These are phyloP conservation scores for Pterocarpus macrocarpus DNA, from an alignment of 306 rosid species.

Conservation along the genomic window DNA sequence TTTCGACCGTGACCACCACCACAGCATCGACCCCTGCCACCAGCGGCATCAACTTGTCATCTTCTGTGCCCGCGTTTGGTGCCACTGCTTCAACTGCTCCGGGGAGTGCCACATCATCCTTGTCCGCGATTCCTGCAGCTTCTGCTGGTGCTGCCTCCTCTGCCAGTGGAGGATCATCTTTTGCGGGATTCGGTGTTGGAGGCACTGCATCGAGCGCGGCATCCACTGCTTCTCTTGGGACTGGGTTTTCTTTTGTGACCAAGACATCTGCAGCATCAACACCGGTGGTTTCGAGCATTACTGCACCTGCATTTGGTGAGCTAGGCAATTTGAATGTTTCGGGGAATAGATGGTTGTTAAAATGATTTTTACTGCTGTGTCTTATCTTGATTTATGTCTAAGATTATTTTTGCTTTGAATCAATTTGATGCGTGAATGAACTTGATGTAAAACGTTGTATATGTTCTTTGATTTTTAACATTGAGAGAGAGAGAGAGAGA, in stretches of 20 bases:
- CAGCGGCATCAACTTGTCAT: conserved; percentile 46
- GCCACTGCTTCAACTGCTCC: conserved; percentile 52
- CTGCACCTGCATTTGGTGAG: conserved; percentile 65
- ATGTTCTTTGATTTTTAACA: neutral
- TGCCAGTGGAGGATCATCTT: conserved; percentile 48
- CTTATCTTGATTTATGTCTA: neutral
- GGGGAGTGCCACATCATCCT: conserved; percentile 16
- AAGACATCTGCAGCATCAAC: conserved; percentile 58
- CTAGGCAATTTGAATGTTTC: conserved; percentile 6
- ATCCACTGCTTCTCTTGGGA: conserved; percentile 62
- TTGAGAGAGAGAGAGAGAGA: neutral
- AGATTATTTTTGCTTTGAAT: neutral
- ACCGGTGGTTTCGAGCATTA: conserved; percentile 54
- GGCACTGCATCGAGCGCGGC: conserved; percentile 18
- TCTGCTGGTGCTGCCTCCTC: conserved; percentile 53
- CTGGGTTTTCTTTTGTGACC: conserved; percentile 58
- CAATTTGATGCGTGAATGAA: conserved; percentile 19
- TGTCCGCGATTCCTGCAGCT: conserved; percentile 43
- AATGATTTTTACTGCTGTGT: neutral
- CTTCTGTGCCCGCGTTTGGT: conserved; percentile 61
- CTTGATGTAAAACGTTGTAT: neutral
- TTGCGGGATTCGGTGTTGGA: conserved; percentile 53
- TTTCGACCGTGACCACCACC: conserved; percentile 68
- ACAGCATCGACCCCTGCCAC: conserved; percentile 61
- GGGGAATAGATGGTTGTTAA: conserved; percentile 3